These are phyloP conservation scores for Nidula microcarpa DNA, from an alignment of 768 basidiomycete species.

Conservation along the genomic window DNA sequence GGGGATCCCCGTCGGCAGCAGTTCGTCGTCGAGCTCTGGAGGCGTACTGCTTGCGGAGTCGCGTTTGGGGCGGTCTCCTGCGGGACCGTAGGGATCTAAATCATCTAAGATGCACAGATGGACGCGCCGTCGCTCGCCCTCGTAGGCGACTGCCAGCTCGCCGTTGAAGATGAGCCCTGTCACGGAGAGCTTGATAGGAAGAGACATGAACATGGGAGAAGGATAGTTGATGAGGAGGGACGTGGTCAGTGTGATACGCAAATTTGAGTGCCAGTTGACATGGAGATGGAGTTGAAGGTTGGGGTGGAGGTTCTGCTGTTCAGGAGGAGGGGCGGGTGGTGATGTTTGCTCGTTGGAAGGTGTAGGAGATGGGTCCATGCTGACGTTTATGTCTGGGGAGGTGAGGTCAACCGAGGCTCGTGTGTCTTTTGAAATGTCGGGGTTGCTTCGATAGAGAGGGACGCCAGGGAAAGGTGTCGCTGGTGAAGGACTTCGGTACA, in stretches of 20 bases:
- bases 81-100: constrained; percentile 79
- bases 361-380: constrained; percentile 15
- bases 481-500: constrained; percentile 30
- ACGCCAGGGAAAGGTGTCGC: constrained; percentile 24
- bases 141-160: constrained; percentile 89
- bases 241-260: constrained; percentile 86
- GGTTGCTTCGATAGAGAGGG: constrained; percentile 6
- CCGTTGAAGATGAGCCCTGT: constrained; percentile 85
- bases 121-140: constrained; percentile 74
- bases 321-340: constrained; percentile 17
- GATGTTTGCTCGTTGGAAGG: constrained; percentile 10
- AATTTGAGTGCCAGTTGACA: constrained; percentile 82
- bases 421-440: not conserved
- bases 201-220: constrained; percentile 92
- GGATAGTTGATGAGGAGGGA: constrained; percentile 97
- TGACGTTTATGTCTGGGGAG: not conserved
- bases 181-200: constrained; percentile 92
- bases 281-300: constrained; percentile 89
- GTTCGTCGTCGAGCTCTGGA: constrained; percentile 63
- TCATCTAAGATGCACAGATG: constrained; percentile 91
- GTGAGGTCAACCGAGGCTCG: not conserved
- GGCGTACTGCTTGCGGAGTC: constrained; percentile 48
- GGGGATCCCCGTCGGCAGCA: constrained; percentile 26
- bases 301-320: constrained; percentile 38
- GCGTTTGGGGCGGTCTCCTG: constrained; percentile 50